Evolutionary conservation across 495 filamentous ascomycete genomes (phyloP), one percentile per base, ranked within the genome.

Genomic region (Neurospora africana): DNA sequence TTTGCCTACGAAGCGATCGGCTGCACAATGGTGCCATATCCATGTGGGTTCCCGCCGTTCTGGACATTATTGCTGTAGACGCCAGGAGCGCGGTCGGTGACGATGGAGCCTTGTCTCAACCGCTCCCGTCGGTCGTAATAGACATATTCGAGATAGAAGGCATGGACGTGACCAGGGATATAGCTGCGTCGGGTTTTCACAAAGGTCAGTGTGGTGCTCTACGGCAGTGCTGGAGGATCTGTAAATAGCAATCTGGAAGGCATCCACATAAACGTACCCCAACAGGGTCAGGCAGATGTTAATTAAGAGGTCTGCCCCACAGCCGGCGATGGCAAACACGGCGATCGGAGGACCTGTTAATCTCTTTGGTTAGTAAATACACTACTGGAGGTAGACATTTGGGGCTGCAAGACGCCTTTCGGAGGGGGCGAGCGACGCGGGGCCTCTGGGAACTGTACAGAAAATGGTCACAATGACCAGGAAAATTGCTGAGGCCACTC

Each of bases 101-200:
- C 78, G 43, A 84, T 76, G 3, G 83, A 77, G 13, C 91, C 91
- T 4, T 82, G 75, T 17, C 83, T 78, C 30, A 84, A 83, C 44
- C 88, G 84, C 58, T 91, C 87, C 69, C 85, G 85, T 17, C 91
- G 90, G 39, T 92, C 84, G 75, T 91, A 97, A 79, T 95, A 97
- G 68, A 96, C 86, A 76, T 92, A 97, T 81, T 94, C 89, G 71
- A 97, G 75, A 78, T 98, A 98, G 83, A 96, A 97, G 8, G 93
- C 95, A 78, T 97, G 95, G 35, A 97, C 87, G 74, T 95, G 90
- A 8, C 92, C 92, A 1, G 93, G 93, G 70, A 95, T 79, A 75
- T 90, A 91, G 3, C 91, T 93, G 71, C 11, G 21, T 23, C 21
- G 10, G 47, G 21, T 23, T 23, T 53, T 53, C n/a, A 53, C 44